Evolutionary conservation across 2,329 filamentous ascomycete species (phyloP), one percentile per base, ranked within the genome.

Genomic region (Keithomyces neogunnii): DNA sequence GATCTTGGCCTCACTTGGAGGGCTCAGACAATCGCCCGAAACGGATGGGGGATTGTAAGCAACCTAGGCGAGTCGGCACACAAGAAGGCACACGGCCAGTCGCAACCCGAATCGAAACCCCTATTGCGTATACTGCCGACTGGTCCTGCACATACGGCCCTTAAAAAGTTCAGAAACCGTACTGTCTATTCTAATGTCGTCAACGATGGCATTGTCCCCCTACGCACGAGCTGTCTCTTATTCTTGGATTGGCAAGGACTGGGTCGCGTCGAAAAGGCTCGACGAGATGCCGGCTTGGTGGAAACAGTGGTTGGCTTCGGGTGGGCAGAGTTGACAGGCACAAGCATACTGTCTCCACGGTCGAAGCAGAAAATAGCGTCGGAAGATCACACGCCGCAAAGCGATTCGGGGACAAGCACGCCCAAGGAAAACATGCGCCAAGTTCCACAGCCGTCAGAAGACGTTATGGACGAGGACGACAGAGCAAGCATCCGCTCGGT

Each of bases 111-210:
- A 52, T 86, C 90, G 1, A 97, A 97, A 66, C 92, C 92, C 3
- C 72, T 97, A 38, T 71, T 97, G 26, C 81, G 92, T 26, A 95
- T 97, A 56, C 70, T 97, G 29, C 92, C 93, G 0, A 95, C 89
- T 6, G 92, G 92, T 0, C 91, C 92, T 13, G 93, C 92, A 5
- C 91, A 96, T 66, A 81, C 82, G 50, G 92, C 91, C 1, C 71
- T 97, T 40, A 85, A 86, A 63, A 89, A 88, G 69, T 97, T 97
- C 66, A 78, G 89, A 28, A 95, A 95, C 65, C 79, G 92, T 13
- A 97, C 93, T 0, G 77, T 96, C 1, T 97, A 97, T 66, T 96
- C 91, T 2, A 97, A 97, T 62, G 91, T 97, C 10, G 92, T 97
- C 59, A 97, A 97, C 63, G 92, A 97, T 68, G 92, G 91, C 3